Base-by-base conservation (phyloP, 2,329 filamentous ascomycete species). In the Pseudofabraea citricarpa region DNA sequence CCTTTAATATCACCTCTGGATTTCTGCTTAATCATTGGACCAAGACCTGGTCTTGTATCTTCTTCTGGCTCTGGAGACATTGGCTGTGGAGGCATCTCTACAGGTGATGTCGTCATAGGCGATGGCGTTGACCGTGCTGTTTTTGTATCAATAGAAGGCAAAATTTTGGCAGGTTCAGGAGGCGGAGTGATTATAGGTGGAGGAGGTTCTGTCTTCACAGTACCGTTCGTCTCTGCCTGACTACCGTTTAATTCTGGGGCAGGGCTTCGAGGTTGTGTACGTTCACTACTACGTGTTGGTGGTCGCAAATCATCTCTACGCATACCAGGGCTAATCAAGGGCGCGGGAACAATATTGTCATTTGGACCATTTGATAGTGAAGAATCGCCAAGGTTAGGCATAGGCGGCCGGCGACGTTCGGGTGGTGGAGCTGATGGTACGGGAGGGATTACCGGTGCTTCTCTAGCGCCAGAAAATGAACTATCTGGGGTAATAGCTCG, bases 1-100 rank as follows among this genome's bases (percentile, higher is more conserved):
- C 79, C 83, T 16, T 87, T 87, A 55, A 93, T 73, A 44, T 93
- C 83, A n/a, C 73, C 75, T 49, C 77, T 81, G 1, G 81, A 83
- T 59, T 87, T 88, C 50, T 84, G 80, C 64, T 88, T 91, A 56
- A 96, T 85, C 90, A 95, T 95, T 2, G 90, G 88, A 0, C 89
- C 89, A 6, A 95, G 74, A 1, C 89, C 90, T 15, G 89, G 88
- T n/a, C 87, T 72, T 52, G 74, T 63, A 23, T 58, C 51, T 44
- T 63, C 55, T 41, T 47, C 51, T 7, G 53, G 49, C 29, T 56
- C 45, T 26, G 26, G 24, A 8, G 35, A 24, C 13, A 40, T 15
- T 26, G 26, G 8, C 4, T 21, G 39, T 5, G 35, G 9, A 10
- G 48, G 46, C 16, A 45, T 42, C 9, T 33, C 24, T 22, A 38